Base-by-base conservation (phyloP, 768 basidiomycete species). In the Daedaleopsis nitida region DNA sequence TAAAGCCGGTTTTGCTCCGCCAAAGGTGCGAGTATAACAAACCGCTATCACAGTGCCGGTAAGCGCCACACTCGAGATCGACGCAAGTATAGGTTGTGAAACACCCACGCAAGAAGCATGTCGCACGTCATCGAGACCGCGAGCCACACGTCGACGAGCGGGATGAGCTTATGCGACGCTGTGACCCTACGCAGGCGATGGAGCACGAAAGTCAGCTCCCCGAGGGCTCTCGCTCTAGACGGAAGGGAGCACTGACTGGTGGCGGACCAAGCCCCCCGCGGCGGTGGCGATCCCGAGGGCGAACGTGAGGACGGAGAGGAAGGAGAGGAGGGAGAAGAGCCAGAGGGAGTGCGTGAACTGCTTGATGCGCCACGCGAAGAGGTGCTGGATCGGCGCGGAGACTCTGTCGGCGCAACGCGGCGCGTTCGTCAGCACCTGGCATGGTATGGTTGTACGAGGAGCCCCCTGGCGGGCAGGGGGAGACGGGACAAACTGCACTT, bases 301-400 rank as follows among this genome's bases (percentile, higher is more conserved):
- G 16, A 42, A 16, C 8, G 57, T 27, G 11, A 47, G 38, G 38
- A 38, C 9, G 8, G 57, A 58, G 11, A 58, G 57, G 13, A 17
- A 14, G 48, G 57, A 50, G 16, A 58, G 16, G n/a, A 58, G 10
- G 14, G 10, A 16, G 39, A 39, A 52, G 23, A 58, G n/a, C 17
- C 14, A 12, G 37, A 48, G 42, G 9, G 57, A 51, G 38, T 58
- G 48, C 3, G 48, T 58, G 50, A 58, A 50, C n/a, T 34, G 48
- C 49, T 52, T 50, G 35, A 58, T 58, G 23, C 57, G 57, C 57
- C 57, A 58, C 1, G 57, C 57, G 50, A 58, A 58, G 21, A 58
- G 39, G 11, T 58, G 57, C 49, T 58, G 57, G 16, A 58, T 58
- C 4, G 57, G 57, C 48, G 24, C 38, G 17, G 57, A 24, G 2